These are phyloP conservation scores for Ascomycota sp. DNA, from an alignment of 2,329 filamentous ascomycete genomes.

Conservation along the genomic window DNA sequence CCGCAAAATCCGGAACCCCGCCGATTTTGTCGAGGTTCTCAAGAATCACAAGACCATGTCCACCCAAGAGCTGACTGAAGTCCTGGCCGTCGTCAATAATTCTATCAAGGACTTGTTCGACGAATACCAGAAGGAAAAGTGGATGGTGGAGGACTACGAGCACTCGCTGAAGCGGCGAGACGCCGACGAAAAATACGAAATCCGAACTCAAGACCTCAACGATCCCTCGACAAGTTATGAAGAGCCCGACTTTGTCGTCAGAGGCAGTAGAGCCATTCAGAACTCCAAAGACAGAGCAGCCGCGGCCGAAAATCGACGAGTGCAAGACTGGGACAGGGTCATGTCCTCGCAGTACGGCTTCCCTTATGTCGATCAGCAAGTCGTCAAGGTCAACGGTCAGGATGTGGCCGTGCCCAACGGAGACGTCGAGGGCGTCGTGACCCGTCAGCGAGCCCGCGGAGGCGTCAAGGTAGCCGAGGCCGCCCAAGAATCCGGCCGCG, in stretches of 20 bases:
- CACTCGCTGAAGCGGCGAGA: constrained; percentile 30
- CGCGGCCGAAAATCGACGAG: constrained; percentile 19
- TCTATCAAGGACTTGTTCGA: constrained; percentile 29
- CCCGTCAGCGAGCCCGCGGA: constrained; percentile 30
- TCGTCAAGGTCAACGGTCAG: constrained; percentile 35
- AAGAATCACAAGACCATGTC: constrained; percentile 29
- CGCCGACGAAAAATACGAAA: constrained; percentile 25
- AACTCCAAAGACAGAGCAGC: neutral
- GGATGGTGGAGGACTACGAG: constrained; percentile 34
- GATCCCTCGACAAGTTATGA: constrained; percentile 21
- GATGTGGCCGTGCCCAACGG: constrained; percentile 30
- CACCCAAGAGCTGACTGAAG: constrained; percentile 22
- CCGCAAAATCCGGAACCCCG: constrained; percentile 27
- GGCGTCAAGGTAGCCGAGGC: constrained; percentile 39
- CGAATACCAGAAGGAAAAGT: constrained; percentile 30
- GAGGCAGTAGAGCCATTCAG: constrained; percentile 1
- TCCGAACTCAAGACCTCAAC: constrained; percentile 4
- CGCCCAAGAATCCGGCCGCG: constrained; percentile 28
- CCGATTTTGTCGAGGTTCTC: constrained; percentile 26
- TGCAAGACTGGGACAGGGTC: constrained; percentile 33
- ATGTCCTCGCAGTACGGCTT: constrained; percentile 41
- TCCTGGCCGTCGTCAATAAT: constrained; percentile 22
- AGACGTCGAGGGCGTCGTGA: constrained; percentile 29
- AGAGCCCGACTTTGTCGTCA: constrained; percentile 29
- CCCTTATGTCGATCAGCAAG: constrained; percentile 34